phyloP scores from a whole-genome alignment of 139 green algal genomes.

The Deuterostichococcus epilithicus region DNA sequence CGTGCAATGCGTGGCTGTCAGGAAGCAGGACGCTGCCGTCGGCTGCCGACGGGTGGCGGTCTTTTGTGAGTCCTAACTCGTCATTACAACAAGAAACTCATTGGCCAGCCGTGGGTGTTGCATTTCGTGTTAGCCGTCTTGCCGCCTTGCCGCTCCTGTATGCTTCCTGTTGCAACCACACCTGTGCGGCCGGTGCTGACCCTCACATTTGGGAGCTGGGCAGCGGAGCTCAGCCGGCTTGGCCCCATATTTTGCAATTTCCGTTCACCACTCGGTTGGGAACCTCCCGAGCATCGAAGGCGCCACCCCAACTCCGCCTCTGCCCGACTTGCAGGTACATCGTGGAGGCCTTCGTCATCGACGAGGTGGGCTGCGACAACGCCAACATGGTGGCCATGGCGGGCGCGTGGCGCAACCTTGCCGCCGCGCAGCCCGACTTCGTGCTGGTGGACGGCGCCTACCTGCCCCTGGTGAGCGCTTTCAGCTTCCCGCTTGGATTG shows the following conservation, averaged over 20 bases:
- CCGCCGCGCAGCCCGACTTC: constrained; percentile 34
- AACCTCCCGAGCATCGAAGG: no score
- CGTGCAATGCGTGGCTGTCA: no score
- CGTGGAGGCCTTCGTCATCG: constrained; percentile 66
- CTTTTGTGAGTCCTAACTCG: neutral
- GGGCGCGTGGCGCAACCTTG: constrained; percentile 41
- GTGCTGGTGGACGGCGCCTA: constrained; percentile 78
- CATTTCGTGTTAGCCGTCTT: no score
- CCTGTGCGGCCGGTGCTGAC: no score
- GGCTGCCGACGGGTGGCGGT: neutral
- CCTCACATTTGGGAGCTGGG: no score
- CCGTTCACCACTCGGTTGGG: neutral
- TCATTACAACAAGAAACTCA: no score
- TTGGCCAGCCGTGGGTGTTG: no score
- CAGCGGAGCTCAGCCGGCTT: neutral
- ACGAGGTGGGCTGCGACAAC: constrained; percentile 26
- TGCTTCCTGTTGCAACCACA: no score
- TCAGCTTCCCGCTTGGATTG: neutral
- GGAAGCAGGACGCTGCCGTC: no score
- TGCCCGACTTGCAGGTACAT: constrained; percentile 65
- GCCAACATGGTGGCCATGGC: constrained; percentile 63
- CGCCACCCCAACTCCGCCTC: no score
- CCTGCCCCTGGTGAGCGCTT: constrained; percentile 36
- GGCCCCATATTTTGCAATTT: neutral
- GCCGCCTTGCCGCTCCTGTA: no score